These are phyloP conservation scores for Amphicarpaea edgeworthii DNA, from an alignment of 306 rosid genomes.

Conservation along the genomic window DNA sequence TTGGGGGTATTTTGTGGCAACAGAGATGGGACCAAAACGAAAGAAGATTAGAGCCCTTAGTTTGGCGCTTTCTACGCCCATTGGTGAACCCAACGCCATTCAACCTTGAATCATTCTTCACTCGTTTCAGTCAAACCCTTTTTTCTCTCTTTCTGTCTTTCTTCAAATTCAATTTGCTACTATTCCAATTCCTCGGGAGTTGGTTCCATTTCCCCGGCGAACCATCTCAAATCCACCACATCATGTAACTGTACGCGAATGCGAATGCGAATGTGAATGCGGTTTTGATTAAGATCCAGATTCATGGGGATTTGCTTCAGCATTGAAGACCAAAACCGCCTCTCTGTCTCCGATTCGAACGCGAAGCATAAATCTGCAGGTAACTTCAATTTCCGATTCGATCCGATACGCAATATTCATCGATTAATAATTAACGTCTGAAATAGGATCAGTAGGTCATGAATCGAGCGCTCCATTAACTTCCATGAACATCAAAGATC, in stretches of 20 bases:
- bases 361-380: slow-evolving; percentile 50
- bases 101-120: slow-evolving; percentile 50
- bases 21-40: slow-evolving; percentile 10
- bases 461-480: slow-evolving; percentile 51
- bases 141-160: slow-evolving; percentile 16
- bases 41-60: slow-evolving; percentile 43
- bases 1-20: slow-evolving; percentile 1
- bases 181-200: slow-evolving; percentile 9
- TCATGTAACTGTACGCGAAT: not conserved
- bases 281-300: slow-evolving; percentile 44
- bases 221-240: slow-evolving; percentile 40
- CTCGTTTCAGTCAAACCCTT: slow-evolving; percentile 23
- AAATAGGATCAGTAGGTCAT: slow-evolving; percentile 38
- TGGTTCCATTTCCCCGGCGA: slow-evolving; percentile 16
- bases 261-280: slow-evolving; percentile 41
- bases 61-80: slow-evolving; percentile 67
- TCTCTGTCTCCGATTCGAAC: slow-evolving; percentile 43
- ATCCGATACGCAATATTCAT: not conserved
- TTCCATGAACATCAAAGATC: slow-evolving; percentile 74
- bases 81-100: slow-evolving; percentile 46
- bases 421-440: not conserved
- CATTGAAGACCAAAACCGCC: slow-evolving; percentile 54
- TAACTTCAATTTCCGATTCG: slow-evolving; percentile 2
- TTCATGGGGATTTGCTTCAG: slow-evolving; percentile 95
- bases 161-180: slow-evolving; percentile 22